These are phyloP conservation scores for Chrysoporthe deuterocubensis DNA, from an alignment of 2,329 filamentous ascomycete genomes.

Conservation along the genomic window DNA sequence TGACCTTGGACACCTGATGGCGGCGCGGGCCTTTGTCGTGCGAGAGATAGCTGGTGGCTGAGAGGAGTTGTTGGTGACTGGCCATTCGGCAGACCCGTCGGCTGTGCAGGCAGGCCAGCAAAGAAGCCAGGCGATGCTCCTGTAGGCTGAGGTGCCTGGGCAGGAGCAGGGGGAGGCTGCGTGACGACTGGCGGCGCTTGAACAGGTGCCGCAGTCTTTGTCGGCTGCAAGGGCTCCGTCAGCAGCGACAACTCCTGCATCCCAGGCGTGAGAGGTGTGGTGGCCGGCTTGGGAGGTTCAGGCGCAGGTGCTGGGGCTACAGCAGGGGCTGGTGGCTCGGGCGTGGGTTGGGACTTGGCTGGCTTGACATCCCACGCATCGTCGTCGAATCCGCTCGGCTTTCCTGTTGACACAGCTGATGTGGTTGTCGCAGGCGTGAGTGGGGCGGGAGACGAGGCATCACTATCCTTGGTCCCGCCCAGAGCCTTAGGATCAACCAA, in stretches of 20 bases:
- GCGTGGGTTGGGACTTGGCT: constrained; percentile 55
- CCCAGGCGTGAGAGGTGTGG: constrained; percentile 63
- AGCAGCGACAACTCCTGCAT: constrained; percentile 62
- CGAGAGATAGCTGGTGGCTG: constrained; percentile 49
- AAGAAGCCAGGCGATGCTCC: constrained; percentile 66
- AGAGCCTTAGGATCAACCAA: constrained; percentile 88
- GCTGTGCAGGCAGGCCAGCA: constrained; percentile 51
- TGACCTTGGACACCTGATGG: constrained; percentile 65
- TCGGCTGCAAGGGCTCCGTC: constrained; percentile 56
- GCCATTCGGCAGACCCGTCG: constrained; percentile 45
- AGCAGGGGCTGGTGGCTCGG: constrained; percentile 41
- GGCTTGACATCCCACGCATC: constrained; percentile 98
- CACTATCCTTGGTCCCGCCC: constrained; percentile 60
- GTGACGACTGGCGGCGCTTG: constrained; percentile 39
- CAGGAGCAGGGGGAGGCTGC: constrained; percentile 39
- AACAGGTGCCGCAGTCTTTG: constrained; percentile 44
- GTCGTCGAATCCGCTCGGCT: constrained; percentile 77
- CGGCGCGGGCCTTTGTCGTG: constrained; percentile 71
- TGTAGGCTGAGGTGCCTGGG: constrained; percentile 48
- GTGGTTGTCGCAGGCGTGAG: constrained; percentile 30
- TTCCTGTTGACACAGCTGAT: constrained; percentile 30
- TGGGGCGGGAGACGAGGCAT: constrained; percentile 41
- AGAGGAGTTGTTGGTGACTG: constrained; percentile 47
- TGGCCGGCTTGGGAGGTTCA: constrained; percentile 48
- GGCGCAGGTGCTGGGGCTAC: constrained; percentile 43